Base-by-base conservation (phyloP, 2,329 filamentous ascomycete species). In the Neonectria sp. region DNA sequence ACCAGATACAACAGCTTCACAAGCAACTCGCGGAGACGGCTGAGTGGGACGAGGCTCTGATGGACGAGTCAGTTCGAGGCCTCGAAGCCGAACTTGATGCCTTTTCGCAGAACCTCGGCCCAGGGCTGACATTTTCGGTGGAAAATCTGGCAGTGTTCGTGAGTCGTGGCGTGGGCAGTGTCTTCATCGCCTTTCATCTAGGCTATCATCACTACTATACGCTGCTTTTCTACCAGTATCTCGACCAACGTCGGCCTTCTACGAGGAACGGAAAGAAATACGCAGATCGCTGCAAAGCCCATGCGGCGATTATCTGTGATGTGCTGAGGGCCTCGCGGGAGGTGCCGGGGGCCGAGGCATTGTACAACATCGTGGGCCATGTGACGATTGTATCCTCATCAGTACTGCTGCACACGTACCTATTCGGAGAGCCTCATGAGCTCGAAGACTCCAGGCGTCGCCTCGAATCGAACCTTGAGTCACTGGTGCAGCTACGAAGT, bases 331-430 rank as follows among this genome's bases (percentile, higher is more conserved):
- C 70, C 6, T 79, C 79, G 0, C 65, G 74, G 15, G 72, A 76
- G 21, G 57, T 69, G 0, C 63, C 70, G 3, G 71, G 71, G 3
- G 73, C 75, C 1, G 75, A 77, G 43, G 77, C 77, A 0, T 48
- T 80, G 6, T 78, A 81, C 56, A 79, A 79, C 49, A 79, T 80
- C 33, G 77, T 80, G 3, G 78, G 77, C 0, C 79, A 81, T 35
- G 74, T 80, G 27, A 80, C 79, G 0, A 76, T 80, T 17, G 79
- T 81, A 0, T 81, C 78, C 0, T 81, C 79, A 1, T 79, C 78
- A 0, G 79, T 80, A 0, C 60, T 80, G 0, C 67, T 81, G 1
- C 79, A 81, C 43, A 80, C 78, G 0, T 76, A 77, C 24, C 65
- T 81, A 1, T 77, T 81, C 43, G 79, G 79, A 9, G 75, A 79